These are phyloP conservation scores for Hypholoma sublateritium DNA, from an alignment of 768 basidiomycete genomes.

Conservation along the genomic window DNA sequence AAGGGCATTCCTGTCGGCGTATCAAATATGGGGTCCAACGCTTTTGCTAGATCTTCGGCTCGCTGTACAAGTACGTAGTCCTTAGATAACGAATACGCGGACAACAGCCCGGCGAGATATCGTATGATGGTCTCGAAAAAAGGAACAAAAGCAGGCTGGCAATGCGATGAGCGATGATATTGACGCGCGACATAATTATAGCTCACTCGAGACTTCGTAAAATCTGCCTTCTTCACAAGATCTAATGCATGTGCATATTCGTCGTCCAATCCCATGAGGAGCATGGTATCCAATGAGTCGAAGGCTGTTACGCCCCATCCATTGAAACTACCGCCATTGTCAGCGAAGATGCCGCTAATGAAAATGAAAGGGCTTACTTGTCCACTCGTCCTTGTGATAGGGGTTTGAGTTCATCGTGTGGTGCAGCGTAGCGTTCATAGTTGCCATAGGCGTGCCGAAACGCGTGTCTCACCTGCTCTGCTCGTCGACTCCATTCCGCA, in stretches of 20 bases:
- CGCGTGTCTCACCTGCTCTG: slow-evolving; percentile 56
- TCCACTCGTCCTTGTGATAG: slow-evolving; percentile 44
- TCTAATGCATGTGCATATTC: slow-evolving; percentile 69
- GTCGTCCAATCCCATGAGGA: slow-evolving; percentile 72
- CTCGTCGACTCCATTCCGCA: slow-evolving; percentile 49
- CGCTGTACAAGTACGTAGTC: slow-evolving; percentile 61
- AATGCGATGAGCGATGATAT: not conserved
- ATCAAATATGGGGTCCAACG: slow-evolving; percentile 71
- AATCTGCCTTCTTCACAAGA: slow-evolving; percentile 48
- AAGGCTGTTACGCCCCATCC: slow-evolving; percentile 79
- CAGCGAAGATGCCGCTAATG: not conserved
- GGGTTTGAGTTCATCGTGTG: slow-evolving; percentile 64
- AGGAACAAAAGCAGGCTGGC: slow-evolving; percentile 34
- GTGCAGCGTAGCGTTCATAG: slow-evolving; percentile 60
- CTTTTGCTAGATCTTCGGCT: slow-evolving; percentile 78
- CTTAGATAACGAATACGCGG: slow-evolving; percentile 75
- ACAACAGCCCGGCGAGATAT: slow-evolving; percentile 85
- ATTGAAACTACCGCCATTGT: slow-evolving; percentile 54
- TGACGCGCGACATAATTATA: not conserved
- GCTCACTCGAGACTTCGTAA: slow-evolving; percentile 45
- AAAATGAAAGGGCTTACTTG: slow-evolving; percentile 41
- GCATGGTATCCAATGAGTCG: slow-evolving; percentile 85
- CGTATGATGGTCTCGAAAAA: slow-evolving; percentile 90
- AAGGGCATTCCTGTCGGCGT: slow-evolving; percentile 70
- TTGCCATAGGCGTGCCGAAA: slow-evolving; percentile 69